phyloP scores from a whole-genome alignment of 1,284 basidiomycete genomes.

The Sphaerobolus stellatus region DNA sequence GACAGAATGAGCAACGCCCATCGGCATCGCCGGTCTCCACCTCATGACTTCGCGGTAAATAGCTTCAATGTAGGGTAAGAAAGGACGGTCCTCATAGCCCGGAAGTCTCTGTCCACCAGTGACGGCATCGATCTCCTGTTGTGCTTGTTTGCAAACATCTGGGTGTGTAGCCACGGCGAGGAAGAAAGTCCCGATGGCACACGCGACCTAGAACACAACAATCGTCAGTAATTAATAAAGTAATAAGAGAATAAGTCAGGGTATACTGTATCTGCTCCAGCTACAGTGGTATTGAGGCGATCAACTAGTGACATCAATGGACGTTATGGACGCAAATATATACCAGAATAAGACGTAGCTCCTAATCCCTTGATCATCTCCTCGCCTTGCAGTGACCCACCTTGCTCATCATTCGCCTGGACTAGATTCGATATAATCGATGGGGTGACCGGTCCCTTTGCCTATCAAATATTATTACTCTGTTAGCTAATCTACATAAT shows the following conservation, averaged over 20 bases:
- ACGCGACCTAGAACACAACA: constrained; percentile 16
- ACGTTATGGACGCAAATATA: neutral
- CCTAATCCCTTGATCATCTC: no score
- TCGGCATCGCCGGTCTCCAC: constrained; percentile 18
- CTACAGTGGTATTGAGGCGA: no score
- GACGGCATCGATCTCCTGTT: constrained; percentile 37
- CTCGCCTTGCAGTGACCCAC: no score
- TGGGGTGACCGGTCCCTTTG: neutral
- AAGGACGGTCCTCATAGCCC: constrained; percentile 27
- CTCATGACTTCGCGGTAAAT: constrained; percentile 23
- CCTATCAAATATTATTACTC: neutral
- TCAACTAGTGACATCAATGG: no score
- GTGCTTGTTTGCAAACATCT: constrained; percentile 32
- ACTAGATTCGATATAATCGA: constrained; percentile 9
- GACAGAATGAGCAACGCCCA: constrained; percentile 45
- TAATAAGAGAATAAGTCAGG: neutral
- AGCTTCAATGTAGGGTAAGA: constrained; percentile 23
- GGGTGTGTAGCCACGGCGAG: constrained; percentile 38
- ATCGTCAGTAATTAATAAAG: no score
- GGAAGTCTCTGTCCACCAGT: constrained; percentile 33
- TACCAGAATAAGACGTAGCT: no score
- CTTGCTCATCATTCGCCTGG: no score
- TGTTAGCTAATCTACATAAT: neutral
- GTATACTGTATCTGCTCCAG: constrained; percentile 5
- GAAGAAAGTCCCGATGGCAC: constrained; percentile 29